Evolutionary conservation across 345 rosid genomes (phyloP), one percentile per base, ranked within the genome.

Genomic region (Odontarrhena argentea): DNA sequence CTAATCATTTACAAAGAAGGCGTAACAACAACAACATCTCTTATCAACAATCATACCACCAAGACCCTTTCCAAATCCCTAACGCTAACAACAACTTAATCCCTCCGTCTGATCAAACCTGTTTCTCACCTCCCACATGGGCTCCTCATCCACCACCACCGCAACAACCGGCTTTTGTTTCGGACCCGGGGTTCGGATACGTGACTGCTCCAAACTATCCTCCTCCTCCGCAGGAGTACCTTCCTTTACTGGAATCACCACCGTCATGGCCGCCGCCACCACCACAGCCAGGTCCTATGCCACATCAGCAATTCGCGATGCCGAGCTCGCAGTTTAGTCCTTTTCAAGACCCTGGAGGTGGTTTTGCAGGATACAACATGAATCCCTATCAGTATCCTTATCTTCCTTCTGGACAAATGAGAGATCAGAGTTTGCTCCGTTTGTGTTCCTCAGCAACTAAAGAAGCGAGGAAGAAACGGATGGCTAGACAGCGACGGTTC

Each of bases 401-500:
- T 59, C 34, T 74, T 53, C 77, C 65, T 35, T 8, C 61, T 1
- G 82, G 81, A 2, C 82, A 78, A 8, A 73, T 84, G 44, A 80
- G 78, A 48, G 85, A 79, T 22, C 83, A 81, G 15, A 74, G 83
- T 65, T 36, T 84, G 55, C 66, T 60, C 44, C 74, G 88, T 56
- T 53, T 83, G 36, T 91, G 97, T 37, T 83, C 96, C 0, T 91
- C 94, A 0, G 96, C 96, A 1, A 89, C 97, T 0, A 91, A 91
- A 70, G 97, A 95, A 44, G 99, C 99, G 1, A 79, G 97, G 77
- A 95, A 88, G 87, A 94, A 94, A 83, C 82, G 99, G 46, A 95
- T 95, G 99, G 99, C 97, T 0, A 82, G 99, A 75, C 97, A 94
- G 74, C 82, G 92, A 53, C 80, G 96, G 73, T 72, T 91, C 74